Conservation (phyloP, 2,329 filamentous ascomycete genomes). For the Aspergillus cejpii region DNA sequence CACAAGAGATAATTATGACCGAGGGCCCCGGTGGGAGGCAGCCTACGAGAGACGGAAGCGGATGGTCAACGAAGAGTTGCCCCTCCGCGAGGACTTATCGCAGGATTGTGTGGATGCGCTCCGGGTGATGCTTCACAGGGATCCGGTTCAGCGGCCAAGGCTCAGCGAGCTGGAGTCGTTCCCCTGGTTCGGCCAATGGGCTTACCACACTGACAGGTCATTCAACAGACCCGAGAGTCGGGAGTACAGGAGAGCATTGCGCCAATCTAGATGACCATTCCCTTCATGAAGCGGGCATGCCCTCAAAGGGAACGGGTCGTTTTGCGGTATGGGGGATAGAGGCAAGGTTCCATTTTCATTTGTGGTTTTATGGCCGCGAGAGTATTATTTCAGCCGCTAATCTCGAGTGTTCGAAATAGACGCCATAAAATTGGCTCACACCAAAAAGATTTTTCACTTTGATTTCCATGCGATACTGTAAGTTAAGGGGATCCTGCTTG, state of each 20-base stretch:
- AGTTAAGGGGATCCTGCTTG: neutral
- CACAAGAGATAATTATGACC: neutral
- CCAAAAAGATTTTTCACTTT: neutral
- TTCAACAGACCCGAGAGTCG: neutral
- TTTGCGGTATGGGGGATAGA: neutral
- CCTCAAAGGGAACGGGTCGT: no score
- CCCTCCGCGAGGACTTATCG: constrained; percentile 22
- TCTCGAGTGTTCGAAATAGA: neutral
- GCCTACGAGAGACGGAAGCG: constrained; percentile 15
- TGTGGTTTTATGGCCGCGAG: neutral
- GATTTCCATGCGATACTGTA: neutral
- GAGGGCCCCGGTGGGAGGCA: neutral
- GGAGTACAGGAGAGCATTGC: no score
- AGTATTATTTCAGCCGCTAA: neutral
- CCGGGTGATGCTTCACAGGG: constrained; percentile 19
- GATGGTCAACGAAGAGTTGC: constrained; percentile 24
- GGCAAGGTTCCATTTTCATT: neutral
- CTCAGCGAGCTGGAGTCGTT: constrained; percentile 20
- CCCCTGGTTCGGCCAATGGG: constrained; percentile 25
- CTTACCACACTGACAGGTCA: neutral
- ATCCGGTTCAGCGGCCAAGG: constrained; percentile 18
- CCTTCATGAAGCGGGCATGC: no score
- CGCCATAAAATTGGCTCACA: neutral
- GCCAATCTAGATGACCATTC: no score
- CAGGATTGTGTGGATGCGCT: constrained; percentile 30